A percentile compares a stretch with the other conserved stretches of the same genome.
Conservation (phyloP, 345 rosid genomes). For the Trapa bicornis region DNA sequence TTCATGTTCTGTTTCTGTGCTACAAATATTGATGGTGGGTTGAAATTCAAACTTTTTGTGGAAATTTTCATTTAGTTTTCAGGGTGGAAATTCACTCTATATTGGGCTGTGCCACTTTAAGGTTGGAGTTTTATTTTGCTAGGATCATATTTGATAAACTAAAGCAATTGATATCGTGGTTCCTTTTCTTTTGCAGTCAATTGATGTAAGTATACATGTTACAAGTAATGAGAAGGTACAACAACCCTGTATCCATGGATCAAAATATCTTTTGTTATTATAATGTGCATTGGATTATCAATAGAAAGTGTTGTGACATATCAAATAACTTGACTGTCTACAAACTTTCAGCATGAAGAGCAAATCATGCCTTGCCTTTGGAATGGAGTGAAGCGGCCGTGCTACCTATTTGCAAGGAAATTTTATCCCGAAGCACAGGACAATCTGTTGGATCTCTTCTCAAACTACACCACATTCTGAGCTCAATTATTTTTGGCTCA, state of each 20-base stretch:
- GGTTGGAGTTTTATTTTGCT: not conserved
- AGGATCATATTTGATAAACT: not conserved
- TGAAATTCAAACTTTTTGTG: too few species aligned
- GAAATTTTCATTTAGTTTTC: too few species aligned
- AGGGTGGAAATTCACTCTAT: too few species aligned
- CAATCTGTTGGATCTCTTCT: conserved; percentile 56
- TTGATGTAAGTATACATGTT: conserved; percentile 60
- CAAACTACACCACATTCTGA: conserved; percentile 57
- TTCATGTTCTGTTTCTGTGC: too few species aligned
- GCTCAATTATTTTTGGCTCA: conserved; percentile 21
- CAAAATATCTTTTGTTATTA: not conserved
- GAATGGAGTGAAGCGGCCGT: conserved; percentile 90
- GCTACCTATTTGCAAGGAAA: conserved; percentile 92
- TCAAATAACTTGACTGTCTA: not conserved
- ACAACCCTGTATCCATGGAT: not conserved
- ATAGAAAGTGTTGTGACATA: not conserved
- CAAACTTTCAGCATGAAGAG: conserved; percentile 15
- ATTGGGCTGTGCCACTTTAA: not conserved
- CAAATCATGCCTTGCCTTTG: conserved; percentile 14
- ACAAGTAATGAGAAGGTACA: conserved; percentile 78
- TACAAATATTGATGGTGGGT: too few species aligned
- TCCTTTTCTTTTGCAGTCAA: conserved; percentile 39
- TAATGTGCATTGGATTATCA: too few species aligned
- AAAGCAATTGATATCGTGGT: not conserved
- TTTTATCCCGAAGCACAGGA: conserved; percentile 60